phyloP scores from a whole-genome alignment of 208 protist genomes.

The Strigomonas culicis region DNA sequence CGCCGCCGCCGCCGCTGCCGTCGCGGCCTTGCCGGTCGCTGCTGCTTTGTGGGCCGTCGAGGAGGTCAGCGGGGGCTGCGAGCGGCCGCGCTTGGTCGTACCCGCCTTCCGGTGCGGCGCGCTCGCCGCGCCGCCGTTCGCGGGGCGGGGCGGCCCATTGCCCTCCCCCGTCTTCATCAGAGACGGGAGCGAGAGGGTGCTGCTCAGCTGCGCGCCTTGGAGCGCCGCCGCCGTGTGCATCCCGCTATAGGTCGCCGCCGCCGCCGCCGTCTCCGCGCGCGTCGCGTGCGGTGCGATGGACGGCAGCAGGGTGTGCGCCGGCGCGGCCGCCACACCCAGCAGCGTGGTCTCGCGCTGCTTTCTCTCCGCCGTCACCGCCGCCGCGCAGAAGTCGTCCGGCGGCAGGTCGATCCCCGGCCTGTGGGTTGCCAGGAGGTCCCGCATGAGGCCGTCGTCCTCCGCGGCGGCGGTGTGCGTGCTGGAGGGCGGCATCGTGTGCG shows the following conservation, averaged over 20 bases:
- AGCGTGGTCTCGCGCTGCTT: constrained; percentile 2
- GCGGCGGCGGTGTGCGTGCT: constrained; percentile 25
- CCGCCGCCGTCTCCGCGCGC: background rate
- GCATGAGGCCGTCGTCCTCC: constrained; percentile 8
- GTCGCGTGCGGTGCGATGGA: background rate
- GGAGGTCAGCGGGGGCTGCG: constrained; percentile 3
- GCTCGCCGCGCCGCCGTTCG: no score
- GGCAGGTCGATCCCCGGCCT: constrained; percentile 28
- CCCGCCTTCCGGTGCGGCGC: background rate
- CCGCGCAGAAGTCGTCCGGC: constrained; percentile 20
- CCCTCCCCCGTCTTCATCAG: background rate
- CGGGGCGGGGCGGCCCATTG: no score
- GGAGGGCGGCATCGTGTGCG: constrained; percentile 1
- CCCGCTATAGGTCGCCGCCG: constrained; percentile 12
- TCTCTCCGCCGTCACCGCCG: background rate
- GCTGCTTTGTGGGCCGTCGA: background rate
- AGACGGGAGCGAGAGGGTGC: background rate
- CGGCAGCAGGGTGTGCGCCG: constrained; percentile 5
- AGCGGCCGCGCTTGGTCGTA: constrained; percentile 1
- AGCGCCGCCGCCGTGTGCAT: no score
- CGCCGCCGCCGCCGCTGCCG: background rate
- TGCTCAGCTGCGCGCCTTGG: background rate
- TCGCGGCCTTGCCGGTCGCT: background rate
- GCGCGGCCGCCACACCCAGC: background rate
- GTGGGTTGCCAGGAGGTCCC: constrained; percentile 27